Base-by-base conservation (phyloP, 2,329 filamentous ascomycete species). In the Plenodomus tracheiphilus region DNA sequence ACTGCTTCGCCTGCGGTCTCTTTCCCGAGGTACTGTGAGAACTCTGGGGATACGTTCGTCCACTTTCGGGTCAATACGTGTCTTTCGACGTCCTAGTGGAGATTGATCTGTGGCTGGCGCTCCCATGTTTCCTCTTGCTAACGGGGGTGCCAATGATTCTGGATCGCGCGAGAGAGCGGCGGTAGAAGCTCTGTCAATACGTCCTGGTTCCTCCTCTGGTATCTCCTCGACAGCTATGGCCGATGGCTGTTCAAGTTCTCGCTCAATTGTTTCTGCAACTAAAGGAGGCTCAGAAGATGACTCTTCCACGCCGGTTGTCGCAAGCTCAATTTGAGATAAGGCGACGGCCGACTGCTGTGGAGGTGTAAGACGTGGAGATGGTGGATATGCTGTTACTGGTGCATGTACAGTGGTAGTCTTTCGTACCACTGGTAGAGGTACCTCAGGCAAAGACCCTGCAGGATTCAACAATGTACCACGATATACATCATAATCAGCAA, bases 401-500 rank as follows among this genome's bases (percentile, higher is more conserved):
- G 34, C 19, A 13, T 6, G 17, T 4, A 8, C 21, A 10, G 39
- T 38, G 16, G 32, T 18, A 20, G 3, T 15, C 28, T 37, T 25
- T 13, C 21, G 28, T 9, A 42, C 39, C 41, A 28, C 32, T n/a
- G 18, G 19, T 16, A 41, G n/a, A 34, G 15, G 9, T 18, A 25
- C 18, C 1, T 46, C 11, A 10, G 16, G 4, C 13, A 22, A 19
- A 11, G 9, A 8, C 16, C 28, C 18, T 15, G 22, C 22, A 4
- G 20, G 28, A n/a, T 20, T 17, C 17, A 32, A 21, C 19, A 25
- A 4, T 9, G 22, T 4, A 5, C 9, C 43, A 28, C 50, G 34
- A 36, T 58, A 55, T 5, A 53, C 42, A 39, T 57, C 44, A 22
- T 57, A 34, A 21, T 21, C 36, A 43, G 53, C 49, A 18, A 49